Conservation (phyloP, 1,284 basidiomycete species). For the Meira nashicola region DNA sequence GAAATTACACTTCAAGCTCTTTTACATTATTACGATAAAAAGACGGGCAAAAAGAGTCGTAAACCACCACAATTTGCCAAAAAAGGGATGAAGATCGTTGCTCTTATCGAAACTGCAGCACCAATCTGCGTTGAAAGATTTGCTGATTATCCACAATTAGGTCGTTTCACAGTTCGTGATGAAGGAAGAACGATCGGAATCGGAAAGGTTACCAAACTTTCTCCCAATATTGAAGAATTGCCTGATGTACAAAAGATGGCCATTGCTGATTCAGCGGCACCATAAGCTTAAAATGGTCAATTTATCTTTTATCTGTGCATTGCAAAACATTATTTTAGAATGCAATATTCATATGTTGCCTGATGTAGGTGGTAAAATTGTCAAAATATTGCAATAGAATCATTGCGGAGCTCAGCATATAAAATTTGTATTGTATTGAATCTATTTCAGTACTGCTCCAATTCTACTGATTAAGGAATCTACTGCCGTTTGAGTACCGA, state of each 20-base stretch:
- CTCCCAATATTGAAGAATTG: conserved; percentile 31
- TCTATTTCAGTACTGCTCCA: too few relatives aligned
- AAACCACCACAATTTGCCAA: conserved; percentile 46
- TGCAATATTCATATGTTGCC: too few relatives aligned
- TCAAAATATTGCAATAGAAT: too few relatives aligned
- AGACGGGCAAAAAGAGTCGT: conserved; percentile 52
- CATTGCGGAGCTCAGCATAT: too few relatives aligned
- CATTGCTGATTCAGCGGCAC: neutral
- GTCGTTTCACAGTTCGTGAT: conserved; percentile 50
- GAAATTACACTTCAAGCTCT: conserved; percentile 42
- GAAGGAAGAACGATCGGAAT: conserved; percentile 50
- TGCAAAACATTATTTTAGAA: too few relatives aligned
- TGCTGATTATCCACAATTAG: conserved; percentile 51
- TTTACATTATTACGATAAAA: conserved; percentile 53
- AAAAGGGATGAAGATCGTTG: conserved; percentile 51
- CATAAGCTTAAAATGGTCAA: too few relatives aligned
- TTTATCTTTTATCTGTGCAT: too few relatives aligned
- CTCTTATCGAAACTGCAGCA: conserved; percentile 45
- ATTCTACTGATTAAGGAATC: too few relatives aligned
- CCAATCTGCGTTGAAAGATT: conserved; percentile 49
- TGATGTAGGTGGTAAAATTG: too few relatives aligned
- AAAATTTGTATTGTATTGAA: too few relatives aligned
- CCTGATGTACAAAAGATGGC: conserved; percentile 37
- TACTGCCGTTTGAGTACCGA: too few relatives aligned
- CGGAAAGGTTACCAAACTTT: conserved; percentile 50